Conservation (phyloP, 2,329 filamentous ascomycete species). For the Rasamsonia emersonii region DNA sequence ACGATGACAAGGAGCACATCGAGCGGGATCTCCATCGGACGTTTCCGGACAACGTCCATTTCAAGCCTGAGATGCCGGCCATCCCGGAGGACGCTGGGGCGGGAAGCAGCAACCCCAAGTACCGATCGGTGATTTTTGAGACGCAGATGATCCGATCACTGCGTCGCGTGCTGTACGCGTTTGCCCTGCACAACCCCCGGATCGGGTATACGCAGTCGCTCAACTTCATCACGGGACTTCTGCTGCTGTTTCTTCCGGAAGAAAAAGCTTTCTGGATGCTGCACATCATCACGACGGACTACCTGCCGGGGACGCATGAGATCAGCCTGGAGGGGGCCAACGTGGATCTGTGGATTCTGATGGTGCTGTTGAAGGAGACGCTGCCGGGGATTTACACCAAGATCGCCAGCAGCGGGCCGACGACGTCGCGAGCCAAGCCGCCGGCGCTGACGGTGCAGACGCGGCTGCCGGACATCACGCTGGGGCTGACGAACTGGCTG, state of each 20-base stretch:
- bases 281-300: conserved; percentile 80
- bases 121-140: conserved; percentile 44
- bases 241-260: conserved; percentile 83
- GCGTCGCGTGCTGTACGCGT: conserved; percentile 78
- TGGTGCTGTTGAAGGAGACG: conserved; percentile 73
- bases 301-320: conserved; percentile 86
- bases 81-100: conserved; percentile 13
- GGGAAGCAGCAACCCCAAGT: conserved; percentile 28
- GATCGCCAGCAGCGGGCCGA: conserved; percentile 61
- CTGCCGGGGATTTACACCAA: conserved; percentile 81
- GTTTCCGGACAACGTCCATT: conserved; percentile 87
- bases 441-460: conserved; percentile 34
- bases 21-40: conserved; percentile 89
- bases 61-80: conserved; percentile 55
- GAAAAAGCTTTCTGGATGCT: conserved; percentile 90
- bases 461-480: conserved; percentile 75
- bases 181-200: conserved; percentile 79
- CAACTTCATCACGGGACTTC: conserved; percentile 84
- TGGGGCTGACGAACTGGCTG: conserved; percentile 94
- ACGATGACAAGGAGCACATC: conserved; percentile 78
- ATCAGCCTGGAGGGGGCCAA: conserved; percentile 85
- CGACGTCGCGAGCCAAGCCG: conserved; percentile 28
- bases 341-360: conserved; percentile 86
- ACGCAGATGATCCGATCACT: conserved; percentile 72
- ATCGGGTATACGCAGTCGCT: conserved; percentile 95